These are phyloP conservation scores for Bacidia rubella DNA, from an alignment of 495 filamentous ascomycete genomes.

Conservation along the genomic window DNA sequence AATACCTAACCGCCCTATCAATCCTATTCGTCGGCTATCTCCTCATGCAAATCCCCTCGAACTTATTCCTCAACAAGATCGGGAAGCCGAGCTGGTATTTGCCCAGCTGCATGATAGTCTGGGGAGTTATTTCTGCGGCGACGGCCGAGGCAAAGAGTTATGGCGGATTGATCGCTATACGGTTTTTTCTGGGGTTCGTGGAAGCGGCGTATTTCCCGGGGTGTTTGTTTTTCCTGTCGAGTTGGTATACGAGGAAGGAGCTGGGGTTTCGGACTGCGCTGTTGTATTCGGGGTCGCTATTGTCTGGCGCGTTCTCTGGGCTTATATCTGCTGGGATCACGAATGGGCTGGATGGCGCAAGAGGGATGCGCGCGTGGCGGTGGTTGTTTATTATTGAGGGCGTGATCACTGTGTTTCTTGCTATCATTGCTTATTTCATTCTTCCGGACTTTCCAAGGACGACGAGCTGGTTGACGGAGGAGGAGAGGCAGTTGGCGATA, in stretches of 20 bases:
- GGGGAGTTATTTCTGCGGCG: conserved; percentile 57
- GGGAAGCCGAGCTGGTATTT: conserved; percentile 51
- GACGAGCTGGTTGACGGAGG: conserved; percentile 55
- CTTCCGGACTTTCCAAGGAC: conserved; percentile 73
- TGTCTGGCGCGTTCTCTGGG: conserved; percentile 54
- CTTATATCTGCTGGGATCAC: conserved; percentile 41
- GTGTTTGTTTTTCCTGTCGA: conserved; percentile 34
- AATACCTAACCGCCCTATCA: conserved; percentile 48
- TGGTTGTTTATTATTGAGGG: conserved; percentile 80
- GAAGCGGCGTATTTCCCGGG: conserved; percentile 40
- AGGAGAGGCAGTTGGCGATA: conserved; percentile 52
- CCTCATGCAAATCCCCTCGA: conserved; percentile 34
- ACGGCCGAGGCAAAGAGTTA: conserved; percentile 46
- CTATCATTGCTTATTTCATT: conserved; percentile 41
- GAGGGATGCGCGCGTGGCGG: conserved; percentile 41
- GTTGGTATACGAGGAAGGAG: conserved; percentile 40
- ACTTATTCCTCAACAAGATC: conserved; percentile 35
- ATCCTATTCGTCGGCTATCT: conserved; percentile 64
- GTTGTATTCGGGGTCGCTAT: conserved; percentile 33
- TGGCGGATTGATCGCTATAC: conserved; percentile 47
- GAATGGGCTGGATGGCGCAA: conserved; percentile 27
- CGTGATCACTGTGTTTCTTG: conserved; percentile 39
- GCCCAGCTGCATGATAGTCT: conserved; percentile 49
- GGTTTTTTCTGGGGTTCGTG: conserved; percentile 60
- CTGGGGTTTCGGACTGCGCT: conserved; percentile 35